A percentile compares a stretch with the other conserved stretches of the same genome.
phyloP scores from a whole-genome alignment of 208 protist genomes.

The Crithidia expoeki region DNA sequence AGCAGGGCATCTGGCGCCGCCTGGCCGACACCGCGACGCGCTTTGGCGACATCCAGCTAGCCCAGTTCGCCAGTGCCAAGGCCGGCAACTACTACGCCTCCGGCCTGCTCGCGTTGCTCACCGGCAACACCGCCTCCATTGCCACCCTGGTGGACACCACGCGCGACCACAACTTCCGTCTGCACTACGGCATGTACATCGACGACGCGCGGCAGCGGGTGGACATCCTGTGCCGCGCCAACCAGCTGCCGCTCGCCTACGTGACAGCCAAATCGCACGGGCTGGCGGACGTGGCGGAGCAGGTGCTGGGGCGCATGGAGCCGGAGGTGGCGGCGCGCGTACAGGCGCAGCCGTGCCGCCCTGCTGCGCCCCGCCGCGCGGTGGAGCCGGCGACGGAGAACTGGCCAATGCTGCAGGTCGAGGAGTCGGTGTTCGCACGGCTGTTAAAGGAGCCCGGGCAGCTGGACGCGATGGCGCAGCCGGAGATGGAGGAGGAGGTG shows the following conservation, averaged over 20 bases:
- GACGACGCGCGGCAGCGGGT: constrained; percentile 88
- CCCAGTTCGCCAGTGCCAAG: constrained; percentile 95
- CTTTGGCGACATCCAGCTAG: constrained; percentile 96
- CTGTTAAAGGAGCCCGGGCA: constrained; percentile 68
- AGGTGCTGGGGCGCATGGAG: constrained; percentile 54
- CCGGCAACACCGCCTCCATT: constrained; percentile 95
- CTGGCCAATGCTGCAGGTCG: constrained; percentile 83
- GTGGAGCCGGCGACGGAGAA: constrained; percentile 59
- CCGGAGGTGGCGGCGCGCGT: constrained; percentile 54
- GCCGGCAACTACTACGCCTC: constrained; percentile 94
- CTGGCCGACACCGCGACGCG: constrained; percentile 93
- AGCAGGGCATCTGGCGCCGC: constrained; percentile 90
- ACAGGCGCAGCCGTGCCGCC: constrained; percentile 14
- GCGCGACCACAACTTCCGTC: constrained; percentile 85
- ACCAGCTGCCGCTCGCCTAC: constrained; percentile 62
- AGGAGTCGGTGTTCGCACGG: constrained; percentile 81
- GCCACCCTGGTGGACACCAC: constrained; percentile 92
- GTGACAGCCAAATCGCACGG: constrained; percentile 71
- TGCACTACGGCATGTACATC: constrained; percentile 95
- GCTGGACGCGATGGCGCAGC: constrained; percentile 43
- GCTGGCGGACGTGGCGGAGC: constrained; percentile 78
- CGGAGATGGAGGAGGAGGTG: constrained; percentile 35
- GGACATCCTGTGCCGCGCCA: constrained; percentile 69
- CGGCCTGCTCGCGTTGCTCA: constrained; percentile 96
- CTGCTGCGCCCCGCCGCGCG: constrained; percentile 10